Conservation (phyloP, 2,329 filamentous ascomycete species). For the Diaporthe sp. region DNA sequence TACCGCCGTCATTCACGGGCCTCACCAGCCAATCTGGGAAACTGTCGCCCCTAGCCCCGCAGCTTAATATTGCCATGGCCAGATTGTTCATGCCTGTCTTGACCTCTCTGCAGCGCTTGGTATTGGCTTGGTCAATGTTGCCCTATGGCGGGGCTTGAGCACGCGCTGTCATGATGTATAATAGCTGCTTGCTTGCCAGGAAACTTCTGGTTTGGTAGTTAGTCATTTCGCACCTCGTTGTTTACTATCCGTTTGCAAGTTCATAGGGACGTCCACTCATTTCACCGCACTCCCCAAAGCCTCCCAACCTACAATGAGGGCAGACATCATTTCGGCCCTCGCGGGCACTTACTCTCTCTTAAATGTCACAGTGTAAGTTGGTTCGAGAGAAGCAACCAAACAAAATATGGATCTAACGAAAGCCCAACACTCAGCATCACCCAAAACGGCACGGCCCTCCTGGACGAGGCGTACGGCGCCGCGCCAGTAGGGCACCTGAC, state of each 20-base stretch:
- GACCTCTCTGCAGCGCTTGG: neutral
- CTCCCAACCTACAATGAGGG: neutral
- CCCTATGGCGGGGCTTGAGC: neutral
- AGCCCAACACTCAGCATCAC: neutral
- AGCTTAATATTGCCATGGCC: constrained; percentile 1
- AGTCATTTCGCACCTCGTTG: neutral
- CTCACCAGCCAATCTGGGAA: neutral
- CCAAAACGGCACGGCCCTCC: constrained; percentile 33
- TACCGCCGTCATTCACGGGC: neutral
- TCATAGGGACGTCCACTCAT: neutral
- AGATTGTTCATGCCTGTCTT: constrained; percentile 9
- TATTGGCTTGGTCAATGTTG: neutral
- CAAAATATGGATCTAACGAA: neutral
- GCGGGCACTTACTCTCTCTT: constrained; percentile 24
- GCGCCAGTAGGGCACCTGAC: constrained; percentile 40
- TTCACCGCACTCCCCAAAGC: neutral
- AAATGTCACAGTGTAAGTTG: constrained; percentile 15
- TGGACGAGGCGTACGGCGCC: constrained; percentile 37
- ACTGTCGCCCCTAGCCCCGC: constrained; percentile 9
- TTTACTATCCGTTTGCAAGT: neutral
- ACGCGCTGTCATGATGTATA: neutral
- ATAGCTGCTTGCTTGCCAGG: neutral
- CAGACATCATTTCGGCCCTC: constrained; percentile 17
- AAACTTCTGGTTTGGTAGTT: neutral
- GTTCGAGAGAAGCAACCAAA: neutral